Evolutionary conservation across 805 yeast genomes (phyloP), one percentile per base, ranked within the genome.

Genomic region (Starmerella powellii): DNA sequence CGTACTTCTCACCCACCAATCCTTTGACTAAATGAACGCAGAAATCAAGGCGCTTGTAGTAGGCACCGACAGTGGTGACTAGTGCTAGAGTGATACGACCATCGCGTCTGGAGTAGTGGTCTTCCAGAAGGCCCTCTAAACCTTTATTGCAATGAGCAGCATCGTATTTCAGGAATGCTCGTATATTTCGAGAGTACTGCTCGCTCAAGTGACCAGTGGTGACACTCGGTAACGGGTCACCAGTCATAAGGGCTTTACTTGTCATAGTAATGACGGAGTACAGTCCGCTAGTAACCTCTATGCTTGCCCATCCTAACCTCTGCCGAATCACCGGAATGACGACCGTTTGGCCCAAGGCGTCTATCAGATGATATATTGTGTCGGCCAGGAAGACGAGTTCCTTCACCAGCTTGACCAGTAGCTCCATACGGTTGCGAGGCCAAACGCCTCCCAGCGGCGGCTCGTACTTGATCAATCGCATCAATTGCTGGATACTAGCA

Each of bases 1-100:
- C 60, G 42, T 46, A 58, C 20, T 50, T 49, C 42, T 60, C 63
- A 4, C 63, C 63, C 1, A 60, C 63, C 8, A 60, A 50, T 8
- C 54, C 56, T 45, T 60, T 60, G n/a, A 56, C 50, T 15, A 54
- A 23, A 8, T 55, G 33, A 44, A 58, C 36, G 20, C 54, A 35
- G 11, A 53, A 57, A 39, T 59, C 63, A 11, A 57, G 30, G 11
- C 59, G 45, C 34, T 53, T 56, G 31, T 57, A 59, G 16, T 57
- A 44, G 42, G 48, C 41, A n/a, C 53, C 47, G 16, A 50, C 45
- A 13, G 49, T 33, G 3, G 54, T 34, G 19, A 56, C 31, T 4
- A 52, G 51, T 4, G 55, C 53, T 13, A 54, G 28, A 5, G 43
- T 44, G 19, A 54, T 42, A 13, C 51, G 42, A 0, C 59, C 58